Percentiles rank a stretch among this genome's conserved stretches.
These are phyloP conservation scores for Boechera stricta DNA, from an alignment of 345 rosid genomes.

Conservation along the genomic window DNA sequence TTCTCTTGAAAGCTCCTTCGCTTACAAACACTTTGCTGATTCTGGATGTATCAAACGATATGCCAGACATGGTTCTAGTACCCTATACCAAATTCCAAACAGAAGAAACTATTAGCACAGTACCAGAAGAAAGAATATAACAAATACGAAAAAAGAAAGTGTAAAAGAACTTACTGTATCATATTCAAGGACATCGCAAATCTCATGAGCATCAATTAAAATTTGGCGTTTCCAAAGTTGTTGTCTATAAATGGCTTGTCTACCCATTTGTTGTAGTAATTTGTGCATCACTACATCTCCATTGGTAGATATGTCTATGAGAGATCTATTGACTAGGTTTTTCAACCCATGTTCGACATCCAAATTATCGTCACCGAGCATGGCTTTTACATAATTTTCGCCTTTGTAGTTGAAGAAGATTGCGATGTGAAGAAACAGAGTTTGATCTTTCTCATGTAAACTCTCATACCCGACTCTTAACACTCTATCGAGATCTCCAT, in stretches of 20 bases:
- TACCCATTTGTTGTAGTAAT: not conserved
- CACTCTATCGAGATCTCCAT: not conserved
- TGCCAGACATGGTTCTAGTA: conserved; percentile 24
- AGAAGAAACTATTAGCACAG: not conserved
- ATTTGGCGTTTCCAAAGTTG: not conserved
- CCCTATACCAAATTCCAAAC: conserved; percentile 29
- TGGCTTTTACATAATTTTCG: not conserved
- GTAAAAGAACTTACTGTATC: not conserved
- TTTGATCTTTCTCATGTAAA: not conserved
- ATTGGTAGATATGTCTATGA: not conserved
- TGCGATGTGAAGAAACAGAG: not conserved
- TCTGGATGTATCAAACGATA: conserved; percentile 16
- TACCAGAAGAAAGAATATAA: not conserved
- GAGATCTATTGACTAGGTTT: not conserved
- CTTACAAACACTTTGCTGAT: not conserved
- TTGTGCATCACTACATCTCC: conserved; percentile 5
- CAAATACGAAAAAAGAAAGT: not conserved
- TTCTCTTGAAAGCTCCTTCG: conserved; percentile 13
- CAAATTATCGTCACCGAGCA: not conserved
- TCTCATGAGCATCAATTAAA: not conserved
- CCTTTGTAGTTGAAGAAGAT: not conserved
- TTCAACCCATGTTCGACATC: not conserved
- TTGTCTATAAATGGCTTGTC: not conserved
- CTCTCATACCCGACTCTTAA: not conserved
- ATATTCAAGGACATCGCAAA: not conserved